Evolutionary conservation across 2,329 filamentous ascomycete genomes (phyloP).

Genomic region (Scolecobasidium constrictum): DNA sequence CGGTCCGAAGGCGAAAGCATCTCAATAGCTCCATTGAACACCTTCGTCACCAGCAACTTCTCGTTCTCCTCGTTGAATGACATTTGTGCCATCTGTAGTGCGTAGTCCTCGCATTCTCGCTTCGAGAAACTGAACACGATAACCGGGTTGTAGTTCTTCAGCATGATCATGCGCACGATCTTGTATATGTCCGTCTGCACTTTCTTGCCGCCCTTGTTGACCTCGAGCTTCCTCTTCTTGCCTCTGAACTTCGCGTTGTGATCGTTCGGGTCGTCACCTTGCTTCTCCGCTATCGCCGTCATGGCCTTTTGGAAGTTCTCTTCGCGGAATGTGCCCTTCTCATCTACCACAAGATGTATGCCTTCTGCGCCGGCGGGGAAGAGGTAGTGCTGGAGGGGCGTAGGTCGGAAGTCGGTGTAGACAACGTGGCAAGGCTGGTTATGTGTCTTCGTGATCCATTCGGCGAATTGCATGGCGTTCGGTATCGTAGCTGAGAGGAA

Average conservation of each 20-base stretch:
- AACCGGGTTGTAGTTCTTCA: conserved; percentile 92
- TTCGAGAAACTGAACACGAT: conserved; percentile 99
- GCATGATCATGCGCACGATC: conserved; percentile 98
- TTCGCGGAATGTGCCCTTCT: conserved; percentile 92
- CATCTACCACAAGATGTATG: conserved; percentile 88
- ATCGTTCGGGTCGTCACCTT: conserved; percentile 74
- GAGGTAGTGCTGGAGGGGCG: conserved; percentile 94
- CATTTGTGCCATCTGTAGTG: conserved; percentile 73
- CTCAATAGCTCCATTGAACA: conserved; percentile 88
- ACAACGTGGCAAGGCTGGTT: conserved; percentile 97
- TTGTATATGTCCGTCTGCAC: conserved; percentile 81
- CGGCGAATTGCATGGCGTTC: conserved; percentile 97
- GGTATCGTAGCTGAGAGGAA: conserved; percentile 97
- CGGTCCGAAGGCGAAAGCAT: conserved; percentile 88
- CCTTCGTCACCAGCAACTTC: conserved; percentile 85
- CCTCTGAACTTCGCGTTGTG: conserved; percentile 68
- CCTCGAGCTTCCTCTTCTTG: conserved; percentile 88
- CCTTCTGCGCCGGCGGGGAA: conserved; percentile 88
- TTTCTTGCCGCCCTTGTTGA: conserved; percentile 52
- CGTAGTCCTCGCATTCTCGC: conserved; percentile 85
- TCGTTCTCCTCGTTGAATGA: conserved; percentile 96
- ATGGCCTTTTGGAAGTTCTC: conserved; percentile 97
- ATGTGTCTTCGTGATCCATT: conserved; percentile 98
- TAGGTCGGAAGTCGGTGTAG: conserved; percentile 96
- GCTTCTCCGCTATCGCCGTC: conserved; percentile 76